Percentiles rank a stretch among this genome's conserved stretches.
These are phyloP conservation scores for Annona cherimola DNA, from an alignment of 164 flowering plant genomes.

Conservation along the genomic window DNA sequence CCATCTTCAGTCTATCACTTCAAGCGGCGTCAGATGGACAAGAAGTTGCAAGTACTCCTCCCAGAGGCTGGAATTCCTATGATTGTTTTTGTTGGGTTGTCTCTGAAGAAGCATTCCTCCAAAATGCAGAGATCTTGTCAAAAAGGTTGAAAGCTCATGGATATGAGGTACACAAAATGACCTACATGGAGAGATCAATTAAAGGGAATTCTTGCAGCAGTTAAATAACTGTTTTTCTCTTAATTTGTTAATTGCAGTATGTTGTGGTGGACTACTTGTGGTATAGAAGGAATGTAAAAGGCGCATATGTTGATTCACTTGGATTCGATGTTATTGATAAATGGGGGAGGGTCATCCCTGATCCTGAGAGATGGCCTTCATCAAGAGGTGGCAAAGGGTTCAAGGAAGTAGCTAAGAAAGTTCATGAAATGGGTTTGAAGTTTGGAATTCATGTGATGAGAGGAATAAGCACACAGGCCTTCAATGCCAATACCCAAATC, in stretches of 20 bases:
- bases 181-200: background rate
- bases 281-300: slow-evolving; percentile 70
- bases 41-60: slow-evolving; percentile 51
- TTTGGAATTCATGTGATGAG: slow-evolving; percentile 98
- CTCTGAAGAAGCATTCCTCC: slow-evolving; percentile 74
- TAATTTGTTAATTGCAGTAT: slow-evolving; percentile 35
- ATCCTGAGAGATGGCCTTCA: slow-evolving; percentile 89
- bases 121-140: slow-evolving; percentile 62
- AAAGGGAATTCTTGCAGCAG: background rate
- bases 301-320: slow-evolving; percentile 56
- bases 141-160: slow-evolving; percentile 49
- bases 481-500: slow-evolving; percentile 77
- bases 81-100: slow-evolving; percentile 87
- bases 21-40: slow-evolving; percentile 4
- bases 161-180: slow-evolving; percentile 49
- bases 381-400: slow-evolving; percentile 76
- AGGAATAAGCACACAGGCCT: slow-evolving; percentile 90
- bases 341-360: slow-evolving; percentile 94
- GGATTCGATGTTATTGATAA: slow-evolving; percentile 88
- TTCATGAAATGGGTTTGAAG: slow-evolving; percentile 81
- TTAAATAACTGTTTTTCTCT: background rate
- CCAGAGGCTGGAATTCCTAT: slow-evolving; percentile 97
- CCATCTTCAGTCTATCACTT: background rate
- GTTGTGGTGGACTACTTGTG: slow-evolving; percentile 95
- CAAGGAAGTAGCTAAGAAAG: slow-evolving; percentile 61